phyloP scores from a whole-genome alignment of 352 stramenopile genomes.

The Elongisporangium senticosum region DNA sequence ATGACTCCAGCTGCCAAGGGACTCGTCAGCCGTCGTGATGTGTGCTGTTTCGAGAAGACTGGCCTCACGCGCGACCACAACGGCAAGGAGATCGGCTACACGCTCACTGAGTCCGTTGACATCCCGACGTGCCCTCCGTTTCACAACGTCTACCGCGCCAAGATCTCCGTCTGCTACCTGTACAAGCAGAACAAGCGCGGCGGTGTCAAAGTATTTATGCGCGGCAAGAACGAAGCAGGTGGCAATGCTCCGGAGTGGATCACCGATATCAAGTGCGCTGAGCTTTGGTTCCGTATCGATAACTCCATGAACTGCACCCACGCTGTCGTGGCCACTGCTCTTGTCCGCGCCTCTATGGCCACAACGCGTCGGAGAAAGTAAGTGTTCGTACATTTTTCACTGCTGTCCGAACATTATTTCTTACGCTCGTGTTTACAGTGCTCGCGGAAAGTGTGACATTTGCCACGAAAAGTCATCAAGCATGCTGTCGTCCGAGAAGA shows the following conservation, averaged over 20 bases:
- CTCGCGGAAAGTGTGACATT: constrained; percentile 27
- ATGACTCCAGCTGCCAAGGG: constrained; percentile 30
- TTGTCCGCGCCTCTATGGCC: constrained; percentile 23
- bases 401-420: not conserved
- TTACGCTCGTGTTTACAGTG: constrained; percentile 1
- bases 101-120: constrained; percentile 37
- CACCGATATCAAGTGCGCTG: constrained; percentile 33
- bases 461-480: constrained; percentile 26
- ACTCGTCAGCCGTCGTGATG: constrained; percentile 38
- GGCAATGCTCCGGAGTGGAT: constrained; percentile 38
- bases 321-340: constrained; percentile 19
- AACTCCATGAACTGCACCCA: constrained; percentile 18
- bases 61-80: constrained; percentile 29
- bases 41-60: constrained; percentile 43
- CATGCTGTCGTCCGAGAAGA: constrained; percentile 28
- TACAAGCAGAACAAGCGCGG: constrained; percentile 36
- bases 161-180: constrained; percentile 34
- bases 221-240: constrained; percentile 30
- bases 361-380: not conserved
- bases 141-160: constrained; percentile 27
- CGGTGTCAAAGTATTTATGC: constrained; percentile 41
- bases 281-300: constrained; percentile 32
- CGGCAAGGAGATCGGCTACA: constrained; percentile 45
- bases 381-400: not conserved
- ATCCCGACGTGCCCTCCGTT: constrained; percentile 30